These are phyloP conservation scores for Leishmania guyanensis DNA, from an alignment of 208 protist species.

Conservation along the genomic window DNA sequence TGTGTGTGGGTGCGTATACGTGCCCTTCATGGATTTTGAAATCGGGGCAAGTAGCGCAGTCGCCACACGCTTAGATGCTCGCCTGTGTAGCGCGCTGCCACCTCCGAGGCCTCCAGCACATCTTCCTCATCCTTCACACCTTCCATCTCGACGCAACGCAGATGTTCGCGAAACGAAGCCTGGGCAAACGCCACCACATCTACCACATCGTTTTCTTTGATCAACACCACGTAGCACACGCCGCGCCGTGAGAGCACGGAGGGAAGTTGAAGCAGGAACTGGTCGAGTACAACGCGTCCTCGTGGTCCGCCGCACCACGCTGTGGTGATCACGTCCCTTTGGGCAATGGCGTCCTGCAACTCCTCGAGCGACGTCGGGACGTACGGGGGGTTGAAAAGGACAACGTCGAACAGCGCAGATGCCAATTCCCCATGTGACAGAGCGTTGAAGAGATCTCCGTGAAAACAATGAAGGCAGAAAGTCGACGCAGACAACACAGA, in stretches of 20 bases:
- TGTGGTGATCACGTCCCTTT: conserved; percentile 69
- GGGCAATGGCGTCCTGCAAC: conserved; percentile 51
- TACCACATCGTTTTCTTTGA: conserved; percentile 76
- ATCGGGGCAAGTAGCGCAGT: conserved; percentile 20
- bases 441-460: conserved; percentile 32
- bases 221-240: conserved; percentile 75
- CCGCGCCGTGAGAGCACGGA: conserved; percentile 41
- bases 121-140: conserved; percentile 5
- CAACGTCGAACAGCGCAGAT: conserved; percentile 53
- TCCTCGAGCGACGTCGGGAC: conserved; percentile 86
- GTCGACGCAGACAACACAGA: conserved; percentile 11
- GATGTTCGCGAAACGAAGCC: conserved; percentile 39
- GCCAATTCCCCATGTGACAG: not conserved
- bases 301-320: conserved; percentile 87
- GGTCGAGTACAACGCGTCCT: conserved; percentile 83
- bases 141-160: conserved; percentile 12
- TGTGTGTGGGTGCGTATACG: not conserved
- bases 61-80: conserved; percentile 80
- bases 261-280: conserved; percentile 72
- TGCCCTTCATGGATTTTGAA: not conserved
- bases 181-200: conserved; percentile 55
- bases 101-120: conserved; percentile 36
- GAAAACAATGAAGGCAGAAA: conserved; percentile 19
- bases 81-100: conserved; percentile 81
- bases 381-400: conserved; percentile 91